Conservation (phyloP, 1,284 basidiomycete species). For the Peniophora sp. region DNA sequence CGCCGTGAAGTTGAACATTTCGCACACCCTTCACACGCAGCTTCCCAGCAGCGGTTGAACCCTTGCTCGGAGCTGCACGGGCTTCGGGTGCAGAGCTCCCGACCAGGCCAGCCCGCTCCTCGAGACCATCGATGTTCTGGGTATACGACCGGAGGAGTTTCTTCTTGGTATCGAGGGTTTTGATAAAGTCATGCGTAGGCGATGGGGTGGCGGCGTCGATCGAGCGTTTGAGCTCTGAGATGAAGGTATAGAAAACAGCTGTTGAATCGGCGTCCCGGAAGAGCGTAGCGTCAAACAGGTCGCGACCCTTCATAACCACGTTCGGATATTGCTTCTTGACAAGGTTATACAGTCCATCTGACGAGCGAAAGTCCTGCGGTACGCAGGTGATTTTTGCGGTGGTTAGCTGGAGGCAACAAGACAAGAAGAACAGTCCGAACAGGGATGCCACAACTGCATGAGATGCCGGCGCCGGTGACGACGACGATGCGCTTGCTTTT, state of each 20-base stretch:
- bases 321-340: conserved; percentile 82
- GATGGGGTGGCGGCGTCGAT: conserved; percentile 79
- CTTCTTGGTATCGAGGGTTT: conserved; percentile 76
- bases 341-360: conserved; percentile 81
- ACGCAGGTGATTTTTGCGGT: background rate
- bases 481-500: conserved; percentile 82
- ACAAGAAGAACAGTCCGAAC: conserved; percentile 36
- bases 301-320: conserved; percentile 79
- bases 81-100: conserved; percentile 51
- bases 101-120: conserved; percentile 72
- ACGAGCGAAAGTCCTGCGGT: conserved; percentile 80
- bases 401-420: background rate
- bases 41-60: conserved; percentile 39
- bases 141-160: conserved; percentile 88
- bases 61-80: conserved; percentile 39
- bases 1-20: conserved; percentile 89
- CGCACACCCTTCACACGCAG: conserved; percentile 62
- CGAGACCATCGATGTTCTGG: conserved; percentile 93
- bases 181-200: conserved; percentile 84
- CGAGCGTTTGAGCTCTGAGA: conserved; percentile 80
- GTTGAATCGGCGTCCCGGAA: conserved; percentile 84
- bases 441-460: conserved; percentile 88
- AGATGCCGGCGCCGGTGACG: conserved; percentile 88
- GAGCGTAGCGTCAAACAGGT: conserved; percentile 83
- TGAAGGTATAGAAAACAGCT: conserved; percentile 90